Base-by-base conservation (phyloP, 1,139 yeast genomes). In the Blastobotrys apis region DNA sequence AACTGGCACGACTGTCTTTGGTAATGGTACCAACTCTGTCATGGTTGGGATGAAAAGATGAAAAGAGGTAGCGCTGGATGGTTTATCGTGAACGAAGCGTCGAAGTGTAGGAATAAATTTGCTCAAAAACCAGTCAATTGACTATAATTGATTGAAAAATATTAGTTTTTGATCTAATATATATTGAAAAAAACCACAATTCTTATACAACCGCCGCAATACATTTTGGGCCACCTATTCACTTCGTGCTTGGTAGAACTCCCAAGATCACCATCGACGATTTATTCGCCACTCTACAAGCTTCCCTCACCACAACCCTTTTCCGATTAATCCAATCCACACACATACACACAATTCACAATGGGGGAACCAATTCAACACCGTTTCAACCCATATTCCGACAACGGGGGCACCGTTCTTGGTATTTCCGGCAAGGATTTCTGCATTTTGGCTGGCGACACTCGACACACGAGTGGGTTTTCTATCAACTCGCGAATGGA, bases 391-490 rank as follows among this genome's bases (percentile, higher is more conserved):
- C 98, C 98, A 44, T 92, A 92, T 70, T 74, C 94, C 41, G 97
- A 92, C 66, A 88, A 90, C 60, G 99, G 99, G 56, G 99, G 99
- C 58, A 90, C 97, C 5, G 92, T 90, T 47, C 72, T 92, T 54
- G 99, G 97, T 48, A 92, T 92, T 67, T 97, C 98, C 2, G 98
- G 99, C 39, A 86, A 86, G 62, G 97, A 92, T 66, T 92, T 88
- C 61, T 97, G 96, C 25, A 94, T 92, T 33, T 74, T 92, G 51
- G 98, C 99, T 1, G 97, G 98, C 41, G 98, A 94, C 66, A 92
- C 99, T 17, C 83, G 99, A 71, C 95, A 85, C 63, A 88, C 95
- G 5, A 83, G 84, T 30, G 98, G 97, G 29, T 92, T 87, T 69
- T 82, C 88, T 52, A 94, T 92, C 66, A 88, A 92, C 64, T 81